Conservation (phyloP, 441 rosid species). For the Manihot esculenta region DNA sequence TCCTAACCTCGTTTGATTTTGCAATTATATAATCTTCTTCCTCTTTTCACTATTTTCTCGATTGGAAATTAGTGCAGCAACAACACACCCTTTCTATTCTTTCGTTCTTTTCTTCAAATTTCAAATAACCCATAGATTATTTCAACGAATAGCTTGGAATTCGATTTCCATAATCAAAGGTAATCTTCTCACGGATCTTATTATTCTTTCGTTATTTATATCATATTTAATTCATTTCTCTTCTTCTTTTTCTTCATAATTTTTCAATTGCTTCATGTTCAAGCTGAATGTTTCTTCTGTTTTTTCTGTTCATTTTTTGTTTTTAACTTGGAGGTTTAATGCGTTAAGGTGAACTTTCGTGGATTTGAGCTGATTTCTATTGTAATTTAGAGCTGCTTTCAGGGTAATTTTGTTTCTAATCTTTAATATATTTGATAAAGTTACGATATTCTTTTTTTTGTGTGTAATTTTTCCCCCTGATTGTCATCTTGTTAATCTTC, state of each 20-base stretch:
- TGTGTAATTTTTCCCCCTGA: background rate
- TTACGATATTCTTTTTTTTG: background rate
- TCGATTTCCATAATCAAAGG: slow-evolving; percentile 2
- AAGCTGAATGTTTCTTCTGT: background rate
- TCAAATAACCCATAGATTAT: background rate
- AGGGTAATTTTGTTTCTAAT: background rate
- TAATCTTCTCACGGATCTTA: slow-evolving; percentile 16
- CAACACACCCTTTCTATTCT: background rate
- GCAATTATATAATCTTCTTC: background rate
- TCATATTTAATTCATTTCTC: background rate
- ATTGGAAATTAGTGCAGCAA: slow-evolving; percentile 1
- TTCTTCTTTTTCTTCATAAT: too few species aligned
- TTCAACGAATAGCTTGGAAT: background rate
- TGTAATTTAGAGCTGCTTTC: background rate
- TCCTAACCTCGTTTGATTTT: background rate
- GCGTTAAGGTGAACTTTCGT: background rate
- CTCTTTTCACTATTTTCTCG: background rate
- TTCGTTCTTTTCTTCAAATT: background rate
- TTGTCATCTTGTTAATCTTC: background rate
- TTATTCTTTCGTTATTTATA: background rate
- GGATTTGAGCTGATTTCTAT: slow-evolving; percentile 28
- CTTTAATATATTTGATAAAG: background rate
- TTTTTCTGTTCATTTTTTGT: background rate
- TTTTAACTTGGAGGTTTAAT: background rate
- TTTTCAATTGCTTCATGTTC: background rate